phyloP scores from a whole-genome alignment of 2,329 filamentous ascomycete genomes.

The Cercospora sesami region DNA sequence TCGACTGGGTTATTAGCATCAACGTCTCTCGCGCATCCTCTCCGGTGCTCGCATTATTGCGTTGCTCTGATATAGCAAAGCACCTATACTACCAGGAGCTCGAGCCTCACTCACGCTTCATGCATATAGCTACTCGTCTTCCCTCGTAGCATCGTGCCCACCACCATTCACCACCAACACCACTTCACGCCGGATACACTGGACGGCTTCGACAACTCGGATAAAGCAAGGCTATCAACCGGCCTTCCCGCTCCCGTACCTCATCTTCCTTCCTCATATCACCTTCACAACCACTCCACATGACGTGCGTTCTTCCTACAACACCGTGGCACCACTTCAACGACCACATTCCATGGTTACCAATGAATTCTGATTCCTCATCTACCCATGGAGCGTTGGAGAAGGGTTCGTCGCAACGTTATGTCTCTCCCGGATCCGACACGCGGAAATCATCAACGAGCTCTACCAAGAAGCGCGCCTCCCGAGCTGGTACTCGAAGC shows the following conservation, averaged over 20 bases:
- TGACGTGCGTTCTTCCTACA: constrained; percentile 37
- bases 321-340: constrained; percentile 35
- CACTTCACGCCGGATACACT: constrained; percentile 26
- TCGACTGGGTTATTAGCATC: constrained; percentile 29
- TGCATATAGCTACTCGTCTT: constrained; percentile 20
- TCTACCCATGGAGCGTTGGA: constrained; percentile 28
- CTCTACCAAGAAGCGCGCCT: constrained; percentile 50
- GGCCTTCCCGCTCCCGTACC: neutral
- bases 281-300: constrained; percentile 22
- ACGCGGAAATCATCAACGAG: constrained; percentile 31
- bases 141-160: constrained; percentile 9
- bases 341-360: constrained; percentile 35
- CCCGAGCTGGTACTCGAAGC: constrained; percentile 58
- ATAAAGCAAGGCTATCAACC: neutral
- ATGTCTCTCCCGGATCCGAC: constrained; percentile 35
- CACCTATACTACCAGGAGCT: constrained; percentile 18
- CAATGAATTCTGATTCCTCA: constrained; percentile 34
- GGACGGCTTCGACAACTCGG: constrained; percentile 19
- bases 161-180: constrained; percentile 4
- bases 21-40: constrained; percentile 27
- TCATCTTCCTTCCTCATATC: constrained; percentile 3
- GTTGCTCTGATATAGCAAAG: constrained; percentile 17
- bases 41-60: constrained; percentile 13
- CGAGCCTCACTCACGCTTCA: constrained; percentile 17
- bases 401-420: constrained; percentile 32